Conservation (phyloP, 2,329 filamentous ascomycete genomes). For the Monilinia aucupariae region DNA sequence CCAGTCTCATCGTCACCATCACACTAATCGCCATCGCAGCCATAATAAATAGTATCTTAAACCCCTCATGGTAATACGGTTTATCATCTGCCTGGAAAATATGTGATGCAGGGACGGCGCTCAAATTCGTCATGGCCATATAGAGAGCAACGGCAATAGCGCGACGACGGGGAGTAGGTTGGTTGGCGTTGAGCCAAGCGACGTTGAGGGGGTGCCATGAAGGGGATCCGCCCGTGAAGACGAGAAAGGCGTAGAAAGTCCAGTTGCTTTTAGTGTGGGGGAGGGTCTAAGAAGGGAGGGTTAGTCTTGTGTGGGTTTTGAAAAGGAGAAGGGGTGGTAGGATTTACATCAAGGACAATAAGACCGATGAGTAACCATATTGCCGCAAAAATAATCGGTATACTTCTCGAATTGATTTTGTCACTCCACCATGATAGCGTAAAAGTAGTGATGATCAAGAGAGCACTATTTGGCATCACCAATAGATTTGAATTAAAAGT, state of each 20-base stretch:
- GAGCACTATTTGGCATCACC: slow-evolving; percentile 41
- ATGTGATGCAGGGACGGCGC: slow-evolving; percentile 6
- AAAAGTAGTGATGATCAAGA: slow-evolving; percentile 32
- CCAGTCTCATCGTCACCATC: slow-evolving; percentile 6
- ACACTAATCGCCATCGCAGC: slow-evolving; percentile 11
- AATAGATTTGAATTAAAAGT: slow-evolving; percentile 44
- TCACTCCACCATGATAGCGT: slow-evolving; percentile 16
- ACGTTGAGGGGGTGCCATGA: slow-evolving; percentile 17
- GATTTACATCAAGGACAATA: slow-evolving; percentile 13
- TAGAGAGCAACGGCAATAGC: slow-evolving; percentile 11
- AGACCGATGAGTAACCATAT: slow-evolving; percentile 11
- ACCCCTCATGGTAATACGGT: slow-evolving; percentile 15
- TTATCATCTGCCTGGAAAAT: slow-evolving; percentile 15
- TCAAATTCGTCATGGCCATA: slow-evolving; percentile 14
- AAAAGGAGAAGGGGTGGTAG: background rate
- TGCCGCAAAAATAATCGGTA: slow-evolving; percentile 15
- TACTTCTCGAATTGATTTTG: slow-evolving; percentile 7
- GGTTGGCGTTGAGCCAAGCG: slow-evolving; percentile 14
- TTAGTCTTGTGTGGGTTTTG: background rate
- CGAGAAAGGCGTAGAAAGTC: slow-evolving; percentile 16
- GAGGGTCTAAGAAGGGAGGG: background rate
- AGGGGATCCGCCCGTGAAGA: slow-evolving; percentile 9
- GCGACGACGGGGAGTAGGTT: slow-evolving; percentile 9
- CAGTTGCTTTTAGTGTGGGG: slow-evolving; percentile 13
- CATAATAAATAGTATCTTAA: slow-evolving; percentile 15